These are phyloP conservation scores for Sicyos edulis DNA, from an alignment of 306 rosid genomes.

Conservation along the genomic window DNA sequence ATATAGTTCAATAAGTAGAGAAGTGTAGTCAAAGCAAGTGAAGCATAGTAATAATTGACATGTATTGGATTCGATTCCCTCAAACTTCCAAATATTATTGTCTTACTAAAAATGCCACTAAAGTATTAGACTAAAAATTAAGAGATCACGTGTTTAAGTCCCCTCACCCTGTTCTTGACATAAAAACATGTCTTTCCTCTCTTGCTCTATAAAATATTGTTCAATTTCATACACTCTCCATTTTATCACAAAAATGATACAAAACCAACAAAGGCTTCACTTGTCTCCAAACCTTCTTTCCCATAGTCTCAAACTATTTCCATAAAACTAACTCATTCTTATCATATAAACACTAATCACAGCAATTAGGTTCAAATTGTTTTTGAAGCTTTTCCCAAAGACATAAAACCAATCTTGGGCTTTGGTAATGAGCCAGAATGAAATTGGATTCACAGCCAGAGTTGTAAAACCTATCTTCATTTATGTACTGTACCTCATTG, in stretches of 20 bases:
- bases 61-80: no score
- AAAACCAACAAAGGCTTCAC: not conserved
- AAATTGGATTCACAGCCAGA: constrained; percentile 75
- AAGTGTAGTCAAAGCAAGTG: no score
- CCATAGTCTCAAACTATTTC: not conserved
- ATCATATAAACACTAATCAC: constrained; percentile 41
- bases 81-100: no score
- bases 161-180: no score
- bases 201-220: not conserved
- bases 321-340: not conserved
- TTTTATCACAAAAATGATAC: constrained; percentile 1
- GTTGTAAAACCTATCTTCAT: constrained; percentile 72
- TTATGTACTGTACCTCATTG: constrained; percentile 55
- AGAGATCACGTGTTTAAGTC: no score
- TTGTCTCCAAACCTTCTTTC: no score
- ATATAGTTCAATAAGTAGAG: no score
- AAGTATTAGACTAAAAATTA: no score
- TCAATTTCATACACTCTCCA: not conserved
- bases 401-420: constrained; percentile 71
- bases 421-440: constrained; percentile 80
- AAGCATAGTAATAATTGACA: no score
- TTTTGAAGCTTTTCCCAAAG: constrained; percentile 90
- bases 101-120: no score
- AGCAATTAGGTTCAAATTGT: constrained; percentile 52
- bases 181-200: not conserved